These are phyloP conservation scores for Aspergillus incahuasiensis DNA, from an alignment of 495 filamentous ascomycete species.

Conservation along the genomic window DNA sequence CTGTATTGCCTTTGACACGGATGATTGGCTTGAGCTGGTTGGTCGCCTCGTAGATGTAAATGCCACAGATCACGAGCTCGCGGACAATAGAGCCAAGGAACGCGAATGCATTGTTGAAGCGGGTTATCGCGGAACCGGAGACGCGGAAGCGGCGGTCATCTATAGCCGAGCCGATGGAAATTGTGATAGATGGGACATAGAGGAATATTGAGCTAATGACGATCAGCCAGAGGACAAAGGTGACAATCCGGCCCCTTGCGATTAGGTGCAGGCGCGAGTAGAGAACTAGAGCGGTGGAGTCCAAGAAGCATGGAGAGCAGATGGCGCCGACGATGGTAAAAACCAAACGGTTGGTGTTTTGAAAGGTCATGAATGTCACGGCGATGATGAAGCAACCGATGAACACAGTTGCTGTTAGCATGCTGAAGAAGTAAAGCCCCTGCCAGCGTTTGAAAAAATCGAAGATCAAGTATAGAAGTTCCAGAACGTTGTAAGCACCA, in stretches of 20 bases:
- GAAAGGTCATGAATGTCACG: slow-evolving; percentile 30
- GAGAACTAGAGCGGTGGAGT: slow-evolving; percentile 36
- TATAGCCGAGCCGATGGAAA: slow-evolving; percentile 27
- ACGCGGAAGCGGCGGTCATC: slow-evolving; percentile 14
- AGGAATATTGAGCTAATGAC: slow-evolving; percentile 25
- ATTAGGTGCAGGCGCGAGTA: slow-evolving; percentile 42
- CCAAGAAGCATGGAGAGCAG: slow-evolving; percentile 32
- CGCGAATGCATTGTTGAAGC: slow-evolving; percentile 39
- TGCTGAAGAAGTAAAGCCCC: slow-evolving; percentile 45
- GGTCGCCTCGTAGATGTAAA: slow-evolving; percentile 45
- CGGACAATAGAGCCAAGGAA: slow-evolving; percentile 40
- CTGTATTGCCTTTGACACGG: slow-evolving; percentile 22
- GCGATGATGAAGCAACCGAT: slow-evolving; percentile 24
- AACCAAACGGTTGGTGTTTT: slow-evolving; percentile 20
- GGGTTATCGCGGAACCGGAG: slow-evolving; percentile 22
- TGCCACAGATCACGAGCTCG: slow-evolving; percentile 43
- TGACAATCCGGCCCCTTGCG: slow-evolving; percentile 15
- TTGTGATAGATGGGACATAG: slow-evolving; percentile 27
- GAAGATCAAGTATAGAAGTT: slow-evolving; percentile 36
- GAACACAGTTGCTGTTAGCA: slow-evolving; percentile 28
- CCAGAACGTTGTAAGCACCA: slow-evolving; percentile 34
- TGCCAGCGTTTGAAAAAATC: slow-evolving; percentile 32
- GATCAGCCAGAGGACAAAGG: slow-evolving; percentile 31
- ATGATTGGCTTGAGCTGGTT: slow-evolving; percentile 31
- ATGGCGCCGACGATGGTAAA: slow-evolving; percentile 24